Evolutionary conservation across 2,329 filamentous ascomycete species (phyloP), one percentile per base, ranked within the genome.

Genomic region (Calonectria naviculata): DNA sequence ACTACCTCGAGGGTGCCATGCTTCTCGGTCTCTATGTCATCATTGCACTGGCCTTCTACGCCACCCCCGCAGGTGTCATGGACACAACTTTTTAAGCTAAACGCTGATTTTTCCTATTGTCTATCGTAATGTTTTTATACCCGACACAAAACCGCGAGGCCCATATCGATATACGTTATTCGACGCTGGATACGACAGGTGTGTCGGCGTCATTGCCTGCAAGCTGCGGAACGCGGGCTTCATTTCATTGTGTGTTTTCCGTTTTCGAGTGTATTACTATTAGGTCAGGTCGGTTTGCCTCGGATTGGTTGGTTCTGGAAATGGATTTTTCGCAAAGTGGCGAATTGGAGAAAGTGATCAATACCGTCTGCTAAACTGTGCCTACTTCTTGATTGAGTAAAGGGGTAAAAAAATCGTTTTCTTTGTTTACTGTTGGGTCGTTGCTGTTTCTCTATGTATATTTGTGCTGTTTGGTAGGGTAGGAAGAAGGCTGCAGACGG

Each of bases 1-100:
- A 96, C 82, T 96, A 96, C 76, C 89, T 96, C 26, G 94, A 96
- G 81, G 94, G 94, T 52, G 93, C 93, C 58, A 93, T 96, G 90
- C 79, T 85, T 56, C 78, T 85, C 68, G 84, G 83, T 61, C 83
- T 91, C 19, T 91, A 91, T 78, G 77, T 87, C 58, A 91, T 91
- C 75, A 91, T 91, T 71, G 89, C 89, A 5, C 81, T 91, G 38
- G 89, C 89, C 19, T 91, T 91, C 78, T 91, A 88, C 76, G 89
- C 87, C 68, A 89, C 86, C 17, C 89, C 89, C 4, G 76, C 78
- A 71, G 84, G 85, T 64, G 86, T 86, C 21, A 82, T 89, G 41
- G 85, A 88, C 74, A 82, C 31, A 82, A 66, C 79, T 71, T 26
- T 74, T 28, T 67, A 64, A 63, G 42, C 52, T 38, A 36, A 9